Base-by-base conservation (phyloP, 2,329 filamentous ascomycete genomes). In the Dothideomycetidae sp. region DNA sequence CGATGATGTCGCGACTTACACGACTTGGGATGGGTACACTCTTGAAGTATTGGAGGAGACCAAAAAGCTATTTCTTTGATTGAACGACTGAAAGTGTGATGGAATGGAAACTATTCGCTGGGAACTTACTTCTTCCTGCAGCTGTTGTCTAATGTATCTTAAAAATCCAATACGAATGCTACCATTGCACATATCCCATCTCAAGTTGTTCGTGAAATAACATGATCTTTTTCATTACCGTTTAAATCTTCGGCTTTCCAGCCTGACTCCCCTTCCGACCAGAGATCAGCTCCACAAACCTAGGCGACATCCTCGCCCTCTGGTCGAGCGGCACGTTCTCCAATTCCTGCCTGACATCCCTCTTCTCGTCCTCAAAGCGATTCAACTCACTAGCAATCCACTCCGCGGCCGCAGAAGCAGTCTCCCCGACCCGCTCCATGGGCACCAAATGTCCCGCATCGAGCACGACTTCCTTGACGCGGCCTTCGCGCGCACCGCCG, bases 391-490 rank as follows among this genome's bases (percentile, higher is more conserved):
- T 42, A 16, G 34, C 44, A 9, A 57, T 16, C 63, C 64, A 67
- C 11, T 46, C 50, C 10, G 48, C 51, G 16, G 39, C 42, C 5
- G 57, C 53, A n/a, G 70, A 62, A 1, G 83, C 86, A 44, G 77
- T 80, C 49, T 72, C 64, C 2, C 50, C 61, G 0, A 81, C 80
- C 28, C 71, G 70, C 57, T 93, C 85, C 72, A 93, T 81, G 0
- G 86, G 79, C 17, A 94, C 72, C 29, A 94, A 57, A 56, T 96
- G 88, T 4, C 68, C 65, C 0, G 68, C 69, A 17, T 78, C 60
- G 5, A 90, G 58, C 11, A 73, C 63, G 4, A 81, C 68, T 45
- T 75, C 67, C 39, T 64, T 67, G 2, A 93, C 85, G 31, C 74
- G 65, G 0, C 80, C 82, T 10, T 69, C 68, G n/a, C 59, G 56